A percentile compares a stretch with the other conserved stretches of the same genome.
phyloP scores from a whole-genome alignment of 257 asterid genomes.

The Solanum appendiculatum region DNA sequence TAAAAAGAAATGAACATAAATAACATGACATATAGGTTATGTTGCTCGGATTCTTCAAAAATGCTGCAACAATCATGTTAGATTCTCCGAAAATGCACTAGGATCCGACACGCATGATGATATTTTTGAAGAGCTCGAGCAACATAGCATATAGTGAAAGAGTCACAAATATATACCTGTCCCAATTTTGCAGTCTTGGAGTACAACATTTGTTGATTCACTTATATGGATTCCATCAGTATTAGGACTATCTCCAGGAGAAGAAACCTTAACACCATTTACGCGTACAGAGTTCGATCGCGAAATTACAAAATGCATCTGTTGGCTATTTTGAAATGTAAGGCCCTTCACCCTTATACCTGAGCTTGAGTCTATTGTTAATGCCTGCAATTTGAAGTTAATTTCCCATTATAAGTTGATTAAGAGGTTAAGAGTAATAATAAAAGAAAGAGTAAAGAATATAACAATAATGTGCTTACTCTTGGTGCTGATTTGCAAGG shows the following conservation, averaged over 20 bases:
- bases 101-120: neutral
- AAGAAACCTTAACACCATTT: constrained; percentile 42
- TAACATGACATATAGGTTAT: neutral
- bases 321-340: constrained; percentile 79
- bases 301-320: constrained; percentile 72
- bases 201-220: constrained; percentile 62
- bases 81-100: neutral
- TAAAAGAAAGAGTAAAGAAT: neutral
- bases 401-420: neutral
- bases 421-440: neutral
- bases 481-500: constrained; percentile 92
- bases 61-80: neutral
- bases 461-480: constrained; percentile 31
- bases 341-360: constrained; percentile 65
- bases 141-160: neutral
- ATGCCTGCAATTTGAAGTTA: constrained; percentile 41
- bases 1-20: neutral
- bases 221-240: constrained; percentile 96
- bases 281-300: constrained; percentile 61
- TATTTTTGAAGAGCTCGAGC: neutral
- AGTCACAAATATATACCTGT: constrained; percentile 41
- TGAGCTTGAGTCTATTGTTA: constrained; percentile 80
- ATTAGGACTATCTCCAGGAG: constrained; percentile 90
- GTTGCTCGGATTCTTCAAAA: neutral
- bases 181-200: constrained; percentile 81